Evolutionary conservation across 2,329 filamentous ascomycete genomes (phyloP), one percentile per base, ranked within the genome.

Genomic region (Colletotrichum somersetense): DNA sequence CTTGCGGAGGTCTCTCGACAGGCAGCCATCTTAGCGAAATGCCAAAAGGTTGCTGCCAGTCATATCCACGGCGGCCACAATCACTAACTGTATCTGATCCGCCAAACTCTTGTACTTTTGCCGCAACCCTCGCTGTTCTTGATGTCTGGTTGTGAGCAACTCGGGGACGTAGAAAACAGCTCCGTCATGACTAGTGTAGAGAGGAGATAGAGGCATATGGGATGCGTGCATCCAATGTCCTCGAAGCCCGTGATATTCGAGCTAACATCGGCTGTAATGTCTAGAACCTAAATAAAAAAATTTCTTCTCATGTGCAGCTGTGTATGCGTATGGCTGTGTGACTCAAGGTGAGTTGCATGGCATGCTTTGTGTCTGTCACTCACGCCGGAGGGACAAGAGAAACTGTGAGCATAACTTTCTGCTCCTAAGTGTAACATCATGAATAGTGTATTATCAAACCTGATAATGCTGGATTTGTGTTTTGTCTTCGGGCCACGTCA

Each of bases 1-100:
- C 85, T 97, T 61, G 92, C 89, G 4, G 93, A 97, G 77, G 91
- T 97, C 2, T 91, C 92, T 35, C 91, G 91, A 77, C 94, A 97
- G 83, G 92, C 93, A 16, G 89, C 89, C 64, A 93, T 96, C 68
- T 83, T 95, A 75, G 88, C 91, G 55, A 93, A 94, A 81, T 96
- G 93, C 78, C 91, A 93, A 78, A 88, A 87, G 76, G 82, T 82
- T 5, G 81, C 88, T 46, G 77, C 77, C 2, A 76, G 80, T 35
- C 72, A 76, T 23, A 56, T 72, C 20, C 48, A 62, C 26, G 26
- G 48, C 42, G 61, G 62, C 35, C 72, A 76, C 50, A 65, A 70
- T 62, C 72, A 75, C 58, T 75, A 62, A 71, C 35, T 16, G 23
- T 2, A 55, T 44, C 23, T 26, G 11, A 7, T n/a, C 38, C 5